Base-by-base conservation (phyloP, 108 stramenopile species). In the Cafeteria roenbergensis region DNA sequence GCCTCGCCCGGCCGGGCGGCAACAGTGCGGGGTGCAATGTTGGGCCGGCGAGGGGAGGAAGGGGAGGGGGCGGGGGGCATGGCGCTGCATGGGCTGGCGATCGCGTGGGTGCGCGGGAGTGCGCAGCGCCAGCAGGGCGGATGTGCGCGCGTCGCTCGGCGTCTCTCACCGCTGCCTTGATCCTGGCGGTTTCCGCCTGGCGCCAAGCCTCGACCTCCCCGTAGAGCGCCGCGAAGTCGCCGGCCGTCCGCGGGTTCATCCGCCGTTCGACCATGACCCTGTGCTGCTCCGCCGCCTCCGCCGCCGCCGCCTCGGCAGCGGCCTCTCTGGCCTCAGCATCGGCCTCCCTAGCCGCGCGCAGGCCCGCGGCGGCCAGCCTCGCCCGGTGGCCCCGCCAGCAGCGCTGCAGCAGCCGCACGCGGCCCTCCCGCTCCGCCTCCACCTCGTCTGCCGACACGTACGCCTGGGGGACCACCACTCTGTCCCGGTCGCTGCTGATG, bases 181-280 rank as follows among this genome's bases (percentile, higher is more conserved):
- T 64, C 20, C 66, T 58, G 6, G 66, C 21, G 20, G 72, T 67
- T 58, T 82, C 83, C 20, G 63, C 51, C 30, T 61, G 62, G 24
- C 80, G 57, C 81, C 83, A 84, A 0, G 56, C 52, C 42, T 82
- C 82, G 29, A 84, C 76, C 63, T 84, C 83, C 60, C 77, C 81
- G 72, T 79, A 84, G 4, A 78, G 66, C 8, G 70, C 35, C 21
- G 69, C 75, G 48, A 78, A 81, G 65, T 84, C 83, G 26, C 68
- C 55, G 1, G 31, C 67, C 36, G 71, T 73, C 50, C 51, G 35
- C 0, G 81, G 81, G 59, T 82, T 53, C 66, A 68, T 75, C 12
- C 81, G 77, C 34, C 80, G 66, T 34, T 74, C 69, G 35, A 78
- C 70, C 72, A 78, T 77, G 30, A 37, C 21, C 57, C 66, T 29